Evolutionary conservation across 306 rosid species (phyloP).

Genomic region (Gillenia trifoliata): DNA sequence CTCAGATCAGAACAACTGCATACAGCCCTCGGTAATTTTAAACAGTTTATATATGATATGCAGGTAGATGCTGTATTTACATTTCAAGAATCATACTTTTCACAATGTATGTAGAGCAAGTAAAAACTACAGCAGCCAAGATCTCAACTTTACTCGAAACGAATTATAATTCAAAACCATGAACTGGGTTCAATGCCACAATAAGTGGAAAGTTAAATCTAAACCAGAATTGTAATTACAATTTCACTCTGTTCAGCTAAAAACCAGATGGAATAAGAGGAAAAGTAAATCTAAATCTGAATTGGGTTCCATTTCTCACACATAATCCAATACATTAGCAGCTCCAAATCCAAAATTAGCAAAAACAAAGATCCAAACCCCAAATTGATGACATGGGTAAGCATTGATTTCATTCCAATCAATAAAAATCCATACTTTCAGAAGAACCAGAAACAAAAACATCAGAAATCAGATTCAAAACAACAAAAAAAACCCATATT

Average conservation of each 20-base stretch:
- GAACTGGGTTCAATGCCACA: not conserved
- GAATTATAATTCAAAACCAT: constrained; percentile 1
- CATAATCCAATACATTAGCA: not conserved
- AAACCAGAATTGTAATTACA: not conserved
- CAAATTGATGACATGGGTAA: constrained; percentile 16
- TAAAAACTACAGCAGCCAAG: not conserved
- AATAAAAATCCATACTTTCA: not conserved
- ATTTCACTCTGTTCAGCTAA: constrained; percentile 7
- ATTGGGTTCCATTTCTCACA: not conserved
- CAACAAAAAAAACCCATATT: not conserved
- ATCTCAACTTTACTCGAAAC: constrained; percentile 7
- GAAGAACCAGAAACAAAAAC: not conserved
- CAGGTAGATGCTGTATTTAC: not conserved
- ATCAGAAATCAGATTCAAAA: not conserved
- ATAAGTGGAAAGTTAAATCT: not conserved
- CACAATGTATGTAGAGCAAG: not conserved
- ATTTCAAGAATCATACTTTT: not conserved
- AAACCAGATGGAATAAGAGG: not conserved
- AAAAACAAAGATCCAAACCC: constrained; percentile 8
- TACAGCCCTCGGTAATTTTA: not conserved
- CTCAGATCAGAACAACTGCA: constrained; percentile 4
- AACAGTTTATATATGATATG: not conserved
- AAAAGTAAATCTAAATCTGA: not conserved
- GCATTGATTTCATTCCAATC: constrained; percentile 12
- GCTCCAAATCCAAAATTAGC: not conserved